These are phyloP conservation scores for Amoebophrya sp. DNA, from an alignment of 169 alveolate genomes.

Conservation along the genomic window DNA sequence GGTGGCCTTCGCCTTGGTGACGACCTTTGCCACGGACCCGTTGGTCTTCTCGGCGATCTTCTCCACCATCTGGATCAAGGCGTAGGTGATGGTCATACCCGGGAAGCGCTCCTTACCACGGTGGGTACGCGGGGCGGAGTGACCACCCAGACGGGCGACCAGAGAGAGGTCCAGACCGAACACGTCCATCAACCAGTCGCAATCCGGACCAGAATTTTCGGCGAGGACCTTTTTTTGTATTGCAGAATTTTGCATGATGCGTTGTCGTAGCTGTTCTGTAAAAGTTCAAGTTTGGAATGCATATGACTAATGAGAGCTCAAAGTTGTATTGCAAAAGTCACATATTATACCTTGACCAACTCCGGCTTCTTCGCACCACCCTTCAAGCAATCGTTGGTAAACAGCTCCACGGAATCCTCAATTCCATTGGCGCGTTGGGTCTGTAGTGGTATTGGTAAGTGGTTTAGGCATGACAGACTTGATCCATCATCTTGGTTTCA, in stretches of 20 bases:
- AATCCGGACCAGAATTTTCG: constrained; percentile 38
- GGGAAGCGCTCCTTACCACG: constrained; percentile 48
- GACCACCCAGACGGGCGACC: constrained; percentile 55
- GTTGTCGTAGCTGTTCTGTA: no score
- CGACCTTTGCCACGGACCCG: constrained; percentile 37
- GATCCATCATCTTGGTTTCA: not conserved
- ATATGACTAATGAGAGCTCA: no score
- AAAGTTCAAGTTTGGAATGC: no score
- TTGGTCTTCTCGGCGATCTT: constrained; percentile 48
- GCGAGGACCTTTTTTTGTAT: not conserved
- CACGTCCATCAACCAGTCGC: constrained; percentile 44
- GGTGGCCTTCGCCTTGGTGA: constrained; percentile 50
- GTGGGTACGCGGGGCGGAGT: constrained; percentile 53
- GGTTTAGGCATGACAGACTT: no score
- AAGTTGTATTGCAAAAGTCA: no score
- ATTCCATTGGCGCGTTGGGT: constrained; percentile 47
- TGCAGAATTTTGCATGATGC: no score
- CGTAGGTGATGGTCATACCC: constrained; percentile 43
- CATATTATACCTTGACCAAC: constrained; percentile 34
- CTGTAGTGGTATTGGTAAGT: no score
- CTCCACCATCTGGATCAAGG: constrained; percentile 40
- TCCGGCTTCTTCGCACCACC: constrained; percentile 37
- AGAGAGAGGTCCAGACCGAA: constrained; percentile 47
- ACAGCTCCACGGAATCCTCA: constrained; percentile 42
- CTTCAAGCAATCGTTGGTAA: constrained; percentile 44